Evolutionary conservation across 345 rosid genomes (phyloP).

Genomic region (Salix suchowensis): DNA sequence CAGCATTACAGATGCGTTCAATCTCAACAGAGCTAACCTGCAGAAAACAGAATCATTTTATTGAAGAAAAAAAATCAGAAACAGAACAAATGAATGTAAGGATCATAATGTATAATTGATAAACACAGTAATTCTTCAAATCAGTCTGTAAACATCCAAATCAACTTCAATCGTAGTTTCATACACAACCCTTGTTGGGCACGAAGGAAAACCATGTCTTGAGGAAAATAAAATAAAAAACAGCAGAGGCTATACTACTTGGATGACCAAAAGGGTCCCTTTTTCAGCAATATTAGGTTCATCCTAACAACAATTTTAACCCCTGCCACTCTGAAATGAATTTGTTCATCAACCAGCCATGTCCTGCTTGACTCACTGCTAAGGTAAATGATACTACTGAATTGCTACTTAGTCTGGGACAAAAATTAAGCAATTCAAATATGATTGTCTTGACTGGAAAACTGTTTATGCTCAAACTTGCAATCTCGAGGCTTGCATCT

Average conservation of each 20-base stretch:
- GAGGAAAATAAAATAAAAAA: too few relatives aligned
- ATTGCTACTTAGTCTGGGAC: too few relatives aligned
- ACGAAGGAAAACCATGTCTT: too few relatives aligned
- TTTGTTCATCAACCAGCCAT: too few relatives aligned
- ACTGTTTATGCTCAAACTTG: background rate
- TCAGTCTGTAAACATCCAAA: background rate
- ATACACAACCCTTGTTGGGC: background rate
- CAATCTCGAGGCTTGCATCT: too few relatives aligned
- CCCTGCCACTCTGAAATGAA: too few relatives aligned
- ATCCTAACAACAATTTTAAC: too few relatives aligned
- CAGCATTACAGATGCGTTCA: slow-evolving; percentile 79
- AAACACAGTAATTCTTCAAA: background rate
- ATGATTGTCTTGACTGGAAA: background rate
- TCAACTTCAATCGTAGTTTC: background rate
- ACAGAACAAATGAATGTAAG: background rate
- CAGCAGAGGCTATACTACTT: too few relatives aligned
- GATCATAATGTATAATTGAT: background rate
- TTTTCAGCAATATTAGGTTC: too few relatives aligned
- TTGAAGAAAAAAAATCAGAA: background rate
- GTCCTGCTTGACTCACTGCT: too few relatives aligned
- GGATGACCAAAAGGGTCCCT: too few relatives aligned
- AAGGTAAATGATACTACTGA: too few relatives aligned
- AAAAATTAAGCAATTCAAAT: background rate
- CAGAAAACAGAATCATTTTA: slow-evolving; percentile 1
- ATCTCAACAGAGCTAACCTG: slow-evolving; percentile 94